Base-by-base conservation (phyloP, 192 early-diverging fungal genomes). In the Cladochytrium replicatum region DNA sequence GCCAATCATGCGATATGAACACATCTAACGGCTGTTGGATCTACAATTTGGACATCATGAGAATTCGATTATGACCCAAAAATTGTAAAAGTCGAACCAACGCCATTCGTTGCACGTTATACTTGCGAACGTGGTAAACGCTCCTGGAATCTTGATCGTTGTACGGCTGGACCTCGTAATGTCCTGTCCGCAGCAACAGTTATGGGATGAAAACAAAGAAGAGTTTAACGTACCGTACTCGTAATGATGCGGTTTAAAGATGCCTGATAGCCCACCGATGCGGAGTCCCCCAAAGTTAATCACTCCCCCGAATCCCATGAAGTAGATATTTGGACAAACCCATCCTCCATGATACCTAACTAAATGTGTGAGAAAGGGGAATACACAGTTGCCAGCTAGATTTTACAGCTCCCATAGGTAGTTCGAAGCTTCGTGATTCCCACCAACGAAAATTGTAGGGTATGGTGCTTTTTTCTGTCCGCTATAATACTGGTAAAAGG, bases 1-100 rank as follows among this genome's bases (percentile, higher is more conserved):
- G 96, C 96, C 96, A 99, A 52, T 99, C 96, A 57, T 99, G 96
- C 3, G 89, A 89, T 0, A 96, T 50, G 43, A 99, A 86, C 15
- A 96, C 72, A 44, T 99, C 92, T 31, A 99, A 42, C 0, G 88
- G 86, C 22, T 71, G 43, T 7, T 72, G 53, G 9, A 94, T 76
- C 74, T 87, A 65, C 37, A 29, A 67, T 15, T n/a, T n/a, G n/a
- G n/a, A n/a, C n/a, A n/a, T n/a, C n/a, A n/a, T n/a, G n/a, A n/a
- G n/a, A n/a, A n/a, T n/a, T n/a, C n/a, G n/a, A n/a, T n/a, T n/a
- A n/a, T n/a, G n/a, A n/a, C n/a, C n/a, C n/a, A 64, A 25, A 3
- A 50, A 13, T 31, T 11, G 27, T 24, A 15, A 17, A 26, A 41
- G 8, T 15, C 32, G 15, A 65, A 80, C 78, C 61, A 81, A 84